These are phyloP conservation scores for Trichaptum fuscoviolaceum DNA, from an alignment of 768 basidiomycete genomes.

Conservation along the genomic window DNA sequence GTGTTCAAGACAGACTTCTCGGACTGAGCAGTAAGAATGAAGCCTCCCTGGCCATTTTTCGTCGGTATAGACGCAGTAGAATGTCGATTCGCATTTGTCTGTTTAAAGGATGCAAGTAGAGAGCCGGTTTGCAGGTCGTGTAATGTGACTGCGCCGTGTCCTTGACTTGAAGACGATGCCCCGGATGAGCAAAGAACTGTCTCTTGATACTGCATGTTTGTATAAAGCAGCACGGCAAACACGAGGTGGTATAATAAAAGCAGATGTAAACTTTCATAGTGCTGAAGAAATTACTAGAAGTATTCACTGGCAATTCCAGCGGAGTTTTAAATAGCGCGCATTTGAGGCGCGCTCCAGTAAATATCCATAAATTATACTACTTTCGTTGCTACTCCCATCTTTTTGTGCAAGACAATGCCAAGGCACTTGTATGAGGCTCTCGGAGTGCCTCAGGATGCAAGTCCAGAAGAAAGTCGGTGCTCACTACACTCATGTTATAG, in stretches of 20 bases:
- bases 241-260: background rate
- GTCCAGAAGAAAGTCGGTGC: constrained; percentile 57
- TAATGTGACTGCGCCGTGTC: constrained; percentile 61
- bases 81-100: constrained; percentile 58
- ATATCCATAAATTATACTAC: background rate
- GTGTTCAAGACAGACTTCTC: constrained; percentile 88
- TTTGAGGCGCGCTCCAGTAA: background rate
- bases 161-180: constrained; percentile 39
- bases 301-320: background rate
- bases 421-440: constrained; percentile 62
- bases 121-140: constrained; percentile 81
- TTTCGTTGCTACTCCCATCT: background rate
- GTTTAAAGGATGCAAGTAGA: constrained; percentile 83
- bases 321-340: background rate
- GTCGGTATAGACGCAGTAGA: constrained; percentile 70
- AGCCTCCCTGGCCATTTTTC: constrained; percentile 68
- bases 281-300: constrained; percentile 24
- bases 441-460: constrained; percentile 46
- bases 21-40: constrained; percentile 78
- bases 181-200: constrained; percentile 59
- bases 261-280: constrained; percentile 1
- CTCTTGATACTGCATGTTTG: constrained; percentile 63
- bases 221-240: background rate
- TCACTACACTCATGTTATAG: constrained; percentile 2
- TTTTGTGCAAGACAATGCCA: constrained; percentile 33